phyloP scores from a whole-genome alignment of 768 basidiomycete genomes.

The Rhizopogon vulgaris region DNA sequence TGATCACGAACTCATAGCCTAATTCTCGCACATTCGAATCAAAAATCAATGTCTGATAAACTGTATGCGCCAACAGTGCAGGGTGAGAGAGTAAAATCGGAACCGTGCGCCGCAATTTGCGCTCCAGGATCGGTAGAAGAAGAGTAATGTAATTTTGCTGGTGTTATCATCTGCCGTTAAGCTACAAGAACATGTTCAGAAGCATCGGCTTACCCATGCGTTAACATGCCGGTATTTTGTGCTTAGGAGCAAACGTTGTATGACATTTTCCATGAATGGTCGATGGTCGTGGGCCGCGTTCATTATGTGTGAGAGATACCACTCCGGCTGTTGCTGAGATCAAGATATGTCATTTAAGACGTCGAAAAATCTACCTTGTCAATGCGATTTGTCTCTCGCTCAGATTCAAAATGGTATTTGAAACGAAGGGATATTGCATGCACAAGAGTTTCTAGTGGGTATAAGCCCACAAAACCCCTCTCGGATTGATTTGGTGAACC shows the following conservation, averaged over 20 bases:
- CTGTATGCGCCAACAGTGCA: conserved; percentile 87
- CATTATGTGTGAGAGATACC: conserved; percentile 90
- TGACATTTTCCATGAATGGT: conserved; percentile 66
- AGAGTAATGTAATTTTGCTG: conserved; percentile 81
- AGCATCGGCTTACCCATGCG: conserved; percentile 57
- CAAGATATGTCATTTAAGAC: neutral
- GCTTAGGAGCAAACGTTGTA: conserved; percentile 65
- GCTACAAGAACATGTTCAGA: neutral
- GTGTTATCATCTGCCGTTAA: neutral
- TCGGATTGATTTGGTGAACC: conserved; percentile 1
- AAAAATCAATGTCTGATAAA: conserved; percentile 87
- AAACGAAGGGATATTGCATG: conserved; percentile 82
- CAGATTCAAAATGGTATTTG: conserved; percentile 91
- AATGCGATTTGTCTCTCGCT: conserved; percentile 79
- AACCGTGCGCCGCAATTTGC: conserved; percentile 70
- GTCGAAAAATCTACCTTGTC: conserved; percentile 63
- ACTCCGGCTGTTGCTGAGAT: conserved; percentile 70
- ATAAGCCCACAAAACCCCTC: conserved; percentile 46
- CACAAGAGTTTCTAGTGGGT: conserved; percentile 79
- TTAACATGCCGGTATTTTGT: conserved; percentile 59
- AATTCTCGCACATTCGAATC: conserved; percentile 72
- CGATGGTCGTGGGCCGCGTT: conserved; percentile 85
- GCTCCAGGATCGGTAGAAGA: conserved; percentile 69
- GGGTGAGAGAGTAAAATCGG: conserved; percentile 72
- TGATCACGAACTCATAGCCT: conserved; percentile 51